Conservation (phyloP, 2,329 filamentous ascomycete genomes). For the Dryadomyces sulphureus region DNA sequence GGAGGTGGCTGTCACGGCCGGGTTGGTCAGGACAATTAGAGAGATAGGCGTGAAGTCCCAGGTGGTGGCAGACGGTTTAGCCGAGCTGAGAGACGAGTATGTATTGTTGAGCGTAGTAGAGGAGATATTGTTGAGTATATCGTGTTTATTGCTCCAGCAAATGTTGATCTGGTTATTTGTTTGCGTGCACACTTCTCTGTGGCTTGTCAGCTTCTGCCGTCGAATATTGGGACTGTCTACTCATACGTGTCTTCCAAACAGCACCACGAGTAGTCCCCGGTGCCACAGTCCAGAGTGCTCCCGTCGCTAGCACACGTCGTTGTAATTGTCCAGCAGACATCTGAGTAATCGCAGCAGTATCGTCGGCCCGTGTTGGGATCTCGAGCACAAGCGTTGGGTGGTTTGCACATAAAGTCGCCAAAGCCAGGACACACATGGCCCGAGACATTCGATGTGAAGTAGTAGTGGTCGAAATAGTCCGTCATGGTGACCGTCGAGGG, state of each 20-base stretch:
- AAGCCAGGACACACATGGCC: slow-evolving; percentile 8
- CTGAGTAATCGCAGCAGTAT: slow-evolving; percentile 9
- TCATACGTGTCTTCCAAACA: slow-evolving; percentile 6
- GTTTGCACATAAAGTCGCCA: slow-evolving; percentile 5
- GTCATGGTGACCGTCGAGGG: background rate
- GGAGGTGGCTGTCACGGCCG: background rate
- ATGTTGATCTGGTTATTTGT: slow-evolving; percentile 9
- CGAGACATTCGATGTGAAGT: slow-evolving; percentile 9
- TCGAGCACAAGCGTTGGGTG: slow-evolving; percentile 10
- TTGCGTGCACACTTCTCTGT: slow-evolving; percentile 8
- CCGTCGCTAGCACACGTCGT: slow-evolving; percentile 8
- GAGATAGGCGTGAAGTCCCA: slow-evolving; percentile 7
- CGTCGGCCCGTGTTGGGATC: slow-evolving; percentile 10
- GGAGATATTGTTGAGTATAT: slow-evolving; percentile 10
- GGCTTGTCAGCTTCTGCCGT: background rate
- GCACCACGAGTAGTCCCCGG: slow-evolving; percentile 8
- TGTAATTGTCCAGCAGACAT: slow-evolving; percentile 9
- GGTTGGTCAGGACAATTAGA: slow-evolving; percentile 2
- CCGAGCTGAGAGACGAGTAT: slow-evolving; percentile 9
- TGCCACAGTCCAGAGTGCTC: slow-evolving; percentile 10
- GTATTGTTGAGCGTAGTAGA: slow-evolving; percentile 6
- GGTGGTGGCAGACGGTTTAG: slow-evolving; percentile 7
- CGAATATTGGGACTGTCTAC: background rate
- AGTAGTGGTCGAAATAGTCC: slow-evolving; percentile 10
- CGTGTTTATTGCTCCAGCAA: slow-evolving; percentile 10